phyloP scores from a whole-genome alignment of 306 rosid species.

The Acacia confusa region DNA sequence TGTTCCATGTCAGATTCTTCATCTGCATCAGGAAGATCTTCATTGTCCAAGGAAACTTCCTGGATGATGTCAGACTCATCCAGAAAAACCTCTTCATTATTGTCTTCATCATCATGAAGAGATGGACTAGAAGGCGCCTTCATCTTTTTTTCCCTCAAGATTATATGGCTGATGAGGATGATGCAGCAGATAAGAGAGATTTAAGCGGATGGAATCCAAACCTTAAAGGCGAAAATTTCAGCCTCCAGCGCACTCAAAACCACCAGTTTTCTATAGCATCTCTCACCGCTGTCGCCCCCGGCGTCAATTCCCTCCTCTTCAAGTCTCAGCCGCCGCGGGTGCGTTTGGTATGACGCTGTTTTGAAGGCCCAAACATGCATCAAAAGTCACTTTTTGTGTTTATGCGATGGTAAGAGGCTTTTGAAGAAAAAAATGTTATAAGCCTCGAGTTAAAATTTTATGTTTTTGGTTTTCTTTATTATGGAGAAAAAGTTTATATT shows the following conservation, averaged over 20 bases:
- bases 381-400: no score
- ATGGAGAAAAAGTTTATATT: no score
- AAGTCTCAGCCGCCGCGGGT: neutral
- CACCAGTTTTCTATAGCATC: neutral
- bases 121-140: neutral
- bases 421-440: no score
- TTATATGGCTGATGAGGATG: no score
- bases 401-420: no score
- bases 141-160: neutral
- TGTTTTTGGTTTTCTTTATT: no score
- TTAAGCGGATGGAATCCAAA: neutral
- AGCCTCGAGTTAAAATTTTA: no score
- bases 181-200: neutral
- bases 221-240: neutral
- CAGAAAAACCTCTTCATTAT: constrained; percentile 31
- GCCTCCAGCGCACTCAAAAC: neutral
- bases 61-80: constrained; percentile 38
- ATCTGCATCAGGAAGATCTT: constrained; percentile 43
- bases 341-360: no score
- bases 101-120: constrained; percentile 28
- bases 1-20: constrained; percentile 30
- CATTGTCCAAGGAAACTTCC: constrained; percentile 36
- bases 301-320: neutral
- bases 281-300: neutral
- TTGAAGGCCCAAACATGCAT: no score